phyloP scores from a whole-genome alignment of 495 filamentous ascomycete species.

The Elasticomyces elasticus region DNA sequence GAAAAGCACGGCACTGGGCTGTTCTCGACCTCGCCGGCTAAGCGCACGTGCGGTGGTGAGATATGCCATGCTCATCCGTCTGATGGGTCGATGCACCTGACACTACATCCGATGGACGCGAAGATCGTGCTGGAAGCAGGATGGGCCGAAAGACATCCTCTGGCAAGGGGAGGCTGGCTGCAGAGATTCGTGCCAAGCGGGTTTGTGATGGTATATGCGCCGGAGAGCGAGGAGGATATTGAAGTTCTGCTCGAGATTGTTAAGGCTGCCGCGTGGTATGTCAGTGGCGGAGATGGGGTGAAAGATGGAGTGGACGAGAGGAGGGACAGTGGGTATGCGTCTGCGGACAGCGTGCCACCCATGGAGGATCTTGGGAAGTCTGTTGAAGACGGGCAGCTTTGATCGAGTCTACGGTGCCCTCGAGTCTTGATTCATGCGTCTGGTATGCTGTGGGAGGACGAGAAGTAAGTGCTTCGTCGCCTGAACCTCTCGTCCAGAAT shows the following conservation, averaged over 20 bases:
- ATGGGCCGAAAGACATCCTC: conserved; percentile 84
- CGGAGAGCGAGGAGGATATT: conserved; percentile 58
- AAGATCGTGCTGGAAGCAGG: conserved; percentile 64
- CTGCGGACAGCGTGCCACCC: not conserved
- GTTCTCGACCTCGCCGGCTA: conserved; percentile 51
- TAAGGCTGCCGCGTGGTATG: conserved; percentile 38
- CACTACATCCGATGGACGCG: conserved; percentile 69
- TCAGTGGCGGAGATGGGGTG: conserved; percentile 8
- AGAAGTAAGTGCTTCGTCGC: too few relatives aligned
- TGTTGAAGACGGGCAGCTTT: not conserved
- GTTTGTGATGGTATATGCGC: conserved; percentile 79
- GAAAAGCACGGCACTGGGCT: conserved; percentile 71
- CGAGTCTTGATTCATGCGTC: too few relatives aligned
- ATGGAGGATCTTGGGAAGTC: not conserved
- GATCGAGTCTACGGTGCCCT: too few relatives aligned
- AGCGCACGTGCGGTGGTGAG: conserved; percentile 61
- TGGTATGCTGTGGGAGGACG: not conserved
- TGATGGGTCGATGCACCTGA: conserved; percentile 68
- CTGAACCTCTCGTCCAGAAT: too few relatives aligned
- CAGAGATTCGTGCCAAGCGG: conserved; percentile 51
- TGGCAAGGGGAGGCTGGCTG: conserved; percentile 52
- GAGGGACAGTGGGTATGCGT: conserved; percentile 6
- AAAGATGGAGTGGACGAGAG: not conserved
- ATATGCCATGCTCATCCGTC: conserved; percentile 68
- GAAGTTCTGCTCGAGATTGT: conserved; percentile 60